These are phyloP conservation scores for Chaetoceros tenuissimus DNA, from an alignment of 108 stramenopile genomes.

Conservation along the genomic window DNA sequence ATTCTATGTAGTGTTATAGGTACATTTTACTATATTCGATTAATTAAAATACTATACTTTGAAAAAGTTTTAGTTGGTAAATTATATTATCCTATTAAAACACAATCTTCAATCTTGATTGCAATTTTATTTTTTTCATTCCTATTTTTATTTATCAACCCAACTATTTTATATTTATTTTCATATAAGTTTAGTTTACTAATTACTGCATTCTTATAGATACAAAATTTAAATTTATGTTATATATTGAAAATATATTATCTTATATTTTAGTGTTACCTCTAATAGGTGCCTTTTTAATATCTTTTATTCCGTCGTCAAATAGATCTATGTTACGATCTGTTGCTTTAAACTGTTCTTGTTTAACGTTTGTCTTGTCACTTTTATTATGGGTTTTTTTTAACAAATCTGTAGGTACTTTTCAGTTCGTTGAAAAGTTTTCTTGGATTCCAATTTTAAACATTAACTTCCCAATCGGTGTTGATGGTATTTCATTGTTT, in stretches of 20 bases:
- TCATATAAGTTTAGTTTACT: background rate
- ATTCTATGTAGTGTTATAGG: background rate
- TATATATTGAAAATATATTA: slow-evolving; percentile 1
- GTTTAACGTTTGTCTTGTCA: background rate
- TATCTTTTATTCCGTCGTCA: background rate
- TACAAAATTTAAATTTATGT: background rate
- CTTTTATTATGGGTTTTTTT: background rate
- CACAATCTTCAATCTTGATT: background rate
- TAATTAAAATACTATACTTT: background rate
- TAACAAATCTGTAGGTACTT: background rate
- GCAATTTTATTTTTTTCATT: background rate
- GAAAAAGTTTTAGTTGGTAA: slow-evolving; percentile 1
- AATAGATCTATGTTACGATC: background rate
- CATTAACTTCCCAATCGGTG: background rate
- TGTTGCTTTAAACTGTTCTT: background rate
- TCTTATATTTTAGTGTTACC: background rate
- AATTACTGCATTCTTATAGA: no score
- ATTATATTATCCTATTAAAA: background rate
- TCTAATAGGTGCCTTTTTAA: background rate
- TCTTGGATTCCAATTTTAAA: background rate
- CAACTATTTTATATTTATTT: background rate
- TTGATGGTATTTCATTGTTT: background rate
- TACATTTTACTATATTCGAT: background rate
- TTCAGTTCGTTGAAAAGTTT: background rate
- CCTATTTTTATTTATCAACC: background rate